These are phyloP conservation scores for Trichodelitschia bisporula DNA, from an alignment of 495 filamentous ascomycete species.

Conservation along the genomic window DNA sequence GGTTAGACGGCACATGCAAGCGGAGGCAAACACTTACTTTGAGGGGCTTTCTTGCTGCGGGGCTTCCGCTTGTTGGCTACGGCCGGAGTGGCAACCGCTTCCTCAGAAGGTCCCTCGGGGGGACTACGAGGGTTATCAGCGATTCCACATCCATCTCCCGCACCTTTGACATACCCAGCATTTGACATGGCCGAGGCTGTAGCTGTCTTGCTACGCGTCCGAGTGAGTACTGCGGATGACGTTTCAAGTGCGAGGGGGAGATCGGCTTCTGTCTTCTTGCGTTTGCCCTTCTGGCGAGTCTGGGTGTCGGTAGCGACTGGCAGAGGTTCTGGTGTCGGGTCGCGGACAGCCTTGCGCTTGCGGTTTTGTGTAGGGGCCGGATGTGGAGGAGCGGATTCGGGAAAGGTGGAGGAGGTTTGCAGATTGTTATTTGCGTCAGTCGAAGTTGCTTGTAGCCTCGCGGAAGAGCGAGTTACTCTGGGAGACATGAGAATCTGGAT, in stretches of 20 bases:
- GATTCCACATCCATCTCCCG: not conserved
- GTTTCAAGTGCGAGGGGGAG: not conserved
- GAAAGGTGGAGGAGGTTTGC: slow-evolving; percentile 4
- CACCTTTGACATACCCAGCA: slow-evolving; percentile 36
- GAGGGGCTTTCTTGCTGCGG: slow-evolving; percentile 31
- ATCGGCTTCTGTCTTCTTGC: slow-evolving; percentile 3
- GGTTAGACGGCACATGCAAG: slow-evolving; percentile 8
- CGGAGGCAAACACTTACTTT: slow-evolving; percentile 15
- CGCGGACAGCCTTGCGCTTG: slow-evolving; percentile 15
- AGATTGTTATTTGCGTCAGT: slow-evolving; percentile 13
- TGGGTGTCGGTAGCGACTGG: slow-evolving; percentile 3
- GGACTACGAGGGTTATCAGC: slow-evolving; percentile 10
- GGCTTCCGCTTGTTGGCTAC: slow-evolving; percentile 44
- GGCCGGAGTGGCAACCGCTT: slow-evolving; percentile 19
- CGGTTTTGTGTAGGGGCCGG: slow-evolving; percentile 9
- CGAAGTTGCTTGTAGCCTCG: slow-evolving; percentile 14
- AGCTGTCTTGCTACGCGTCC: slow-evolving; percentile 24
- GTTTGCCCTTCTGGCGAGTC: slow-evolving; percentile 11
- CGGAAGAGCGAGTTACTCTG: slow-evolving; percentile 20
- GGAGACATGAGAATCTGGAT: slow-evolving; percentile 14
- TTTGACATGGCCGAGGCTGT: slow-evolving; percentile 59
- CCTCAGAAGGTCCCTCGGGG: slow-evolving; percentile 14
- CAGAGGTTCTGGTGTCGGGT: slow-evolving; percentile 9
- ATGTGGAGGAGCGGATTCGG: slow-evolving; percentile 6
- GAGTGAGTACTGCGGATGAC: not conserved